Base-by-base conservation (phyloP, 2,329 filamentous ascomycete species). In the Alternaria burnsii region DNA sequence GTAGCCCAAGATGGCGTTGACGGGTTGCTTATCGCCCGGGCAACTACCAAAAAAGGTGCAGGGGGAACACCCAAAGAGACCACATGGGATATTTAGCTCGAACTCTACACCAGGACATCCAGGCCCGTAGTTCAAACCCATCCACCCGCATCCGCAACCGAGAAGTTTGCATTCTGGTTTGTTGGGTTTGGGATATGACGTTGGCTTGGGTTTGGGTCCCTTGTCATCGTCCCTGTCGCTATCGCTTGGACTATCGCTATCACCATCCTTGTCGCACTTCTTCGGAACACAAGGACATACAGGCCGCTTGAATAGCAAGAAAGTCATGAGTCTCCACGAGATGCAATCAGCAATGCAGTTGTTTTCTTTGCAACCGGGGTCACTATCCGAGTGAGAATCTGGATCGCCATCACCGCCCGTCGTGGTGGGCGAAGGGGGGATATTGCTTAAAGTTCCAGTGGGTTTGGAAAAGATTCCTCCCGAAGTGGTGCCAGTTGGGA, bases 61-160 rank as follows among this genome's bases (percentile, higher is more conserved):
- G 28, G 51, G 63, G 46, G 41, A 57, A 50, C 61, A 69, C 3
- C 70, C 71, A 18, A 71, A 71, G 20, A 74, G 6, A 38, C 71
- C 67, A 24, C 62, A 59, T 7, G 59, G 38, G 28, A 57, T 36
- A 3, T 50, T 44, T 18, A 61, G n/a, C 22, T 61, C 36, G 16
- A 54, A 22, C 2, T 57, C 54, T 7, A n/a, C 22, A 34, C 20
- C 26, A 40, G 58, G 41, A 40, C 68, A 68, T 10, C 66, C 67
- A 20, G 66, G 67, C 6, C 69, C 69, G 32, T 61, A 63, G 4
- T 53, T 47, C n/a, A 73, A 61, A 12, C 71, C 71, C 65, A 69
- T 62, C 60, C 63, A 72, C 14, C 71, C 70, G 24, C 70, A 73
- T 54, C 61, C 67, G 41, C 68, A 72, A 16, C 70, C 71, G 18